phyloP scores from a whole-genome alignment of 2,329 filamentous ascomycete species.

The Fusarium buxicola region DNA sequence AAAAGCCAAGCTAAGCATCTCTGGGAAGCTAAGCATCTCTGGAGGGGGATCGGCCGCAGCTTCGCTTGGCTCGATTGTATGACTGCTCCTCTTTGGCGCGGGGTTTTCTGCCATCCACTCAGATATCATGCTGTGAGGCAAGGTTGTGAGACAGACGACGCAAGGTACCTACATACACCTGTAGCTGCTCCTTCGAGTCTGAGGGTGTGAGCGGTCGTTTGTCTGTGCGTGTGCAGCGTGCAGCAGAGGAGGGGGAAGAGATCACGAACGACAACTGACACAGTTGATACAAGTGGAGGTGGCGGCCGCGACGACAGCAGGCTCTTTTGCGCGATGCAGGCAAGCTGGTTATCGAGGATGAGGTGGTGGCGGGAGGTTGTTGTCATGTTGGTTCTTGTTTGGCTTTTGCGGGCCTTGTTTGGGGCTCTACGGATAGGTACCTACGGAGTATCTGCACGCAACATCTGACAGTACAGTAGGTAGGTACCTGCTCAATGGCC shows the following conservation, averaged over 20 bases:
- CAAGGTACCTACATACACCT: slow-evolving; percentile 36
- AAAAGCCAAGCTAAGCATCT: slow-evolving; percentile 33
- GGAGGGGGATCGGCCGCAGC: slow-evolving; percentile 35
- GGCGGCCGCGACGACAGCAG: slow-evolving; percentile 13
- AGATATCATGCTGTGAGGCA: slow-evolving; percentile 38
- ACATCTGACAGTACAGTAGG: slow-evolving; percentile 13
- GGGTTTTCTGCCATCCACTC: slow-evolving; percentile 37
- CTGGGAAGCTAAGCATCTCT: slow-evolving; percentile 11
- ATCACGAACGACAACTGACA: too few relatives aligned
- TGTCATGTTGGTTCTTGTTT: slow-evolving; percentile 26
- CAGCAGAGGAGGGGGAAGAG: too few relatives aligned
- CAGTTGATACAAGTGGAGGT: slow-evolving; percentile 10
- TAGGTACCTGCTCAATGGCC: slow-evolving; percentile 14
- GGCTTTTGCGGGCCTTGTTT: slow-evolving; percentile 33
- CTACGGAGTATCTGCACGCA: slow-evolving; percentile 15
- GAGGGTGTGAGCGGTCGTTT: slow-evolving; percentile 16
- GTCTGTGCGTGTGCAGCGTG: too few relatives aligned
- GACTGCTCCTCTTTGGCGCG: slow-evolving; percentile 25
- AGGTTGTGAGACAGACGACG: slow-evolving; percentile 22
- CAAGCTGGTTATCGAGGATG: slow-evolving; percentile 7
- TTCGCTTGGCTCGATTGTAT: slow-evolving; percentile 30
- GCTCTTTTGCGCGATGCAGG: slow-evolving; percentile 17
- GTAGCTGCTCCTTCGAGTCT: slow-evolving; percentile 26
- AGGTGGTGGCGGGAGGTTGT: slow-evolving; percentile 21
- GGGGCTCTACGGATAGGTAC: slow-evolving; percentile 32